Conservation (phyloP, 2,329 filamentous ascomycete species). For the Fusarium algeriense region DNA sequence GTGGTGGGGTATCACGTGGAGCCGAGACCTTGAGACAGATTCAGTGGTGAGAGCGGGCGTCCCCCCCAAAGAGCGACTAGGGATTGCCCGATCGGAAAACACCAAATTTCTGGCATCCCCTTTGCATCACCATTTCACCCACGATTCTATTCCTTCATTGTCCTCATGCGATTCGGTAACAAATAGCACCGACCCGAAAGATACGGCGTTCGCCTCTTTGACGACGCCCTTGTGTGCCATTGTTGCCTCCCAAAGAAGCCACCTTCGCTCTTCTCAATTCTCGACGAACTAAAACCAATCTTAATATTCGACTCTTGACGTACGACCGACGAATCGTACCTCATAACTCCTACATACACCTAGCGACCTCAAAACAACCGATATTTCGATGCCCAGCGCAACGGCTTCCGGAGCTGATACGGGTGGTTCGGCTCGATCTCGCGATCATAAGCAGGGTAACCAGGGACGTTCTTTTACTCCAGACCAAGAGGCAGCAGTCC, state of each 20-base stretch:
- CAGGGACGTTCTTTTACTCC: conserved; percentile 82
- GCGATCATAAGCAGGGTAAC: conserved; percentile 81
- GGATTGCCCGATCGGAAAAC: conserved; percentile 39
- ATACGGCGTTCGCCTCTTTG: conserved; percentile 1
- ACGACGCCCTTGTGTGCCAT: conserved; percentile 7
- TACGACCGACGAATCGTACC: conserved; percentile 15
- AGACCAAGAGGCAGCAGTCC: conserved; percentile 91
- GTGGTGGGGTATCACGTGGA: conserved; percentile 42
- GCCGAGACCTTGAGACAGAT: conserved; percentile 30
- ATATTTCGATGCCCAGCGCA: conserved; percentile 58
- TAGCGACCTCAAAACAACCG: conserved; percentile 6
- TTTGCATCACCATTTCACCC: conserved; percentile 33
- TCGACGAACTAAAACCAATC: conserved; percentile 16
- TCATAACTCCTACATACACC: background rate
- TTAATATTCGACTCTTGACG: background rate
- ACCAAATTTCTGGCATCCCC: conserved; percentile 39
- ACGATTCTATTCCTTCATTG: conserved; percentile 2
- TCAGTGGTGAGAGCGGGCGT: conserved; percentile 24
- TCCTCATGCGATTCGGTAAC: conserved; percentile 22
- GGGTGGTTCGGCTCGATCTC: conserved; percentile 61
- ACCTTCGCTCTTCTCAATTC: conserved; percentile 36
- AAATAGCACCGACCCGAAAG: background rate
- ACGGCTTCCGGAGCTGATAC: conserved; percentile 67
- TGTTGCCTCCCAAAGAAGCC: conserved; percentile 33
- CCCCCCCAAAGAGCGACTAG: conserved; percentile 29